Evolutionary conservation across 805 yeast species (phyloP).

Genomic region (Zygosaccharomyces gambellarensis): DNA sequence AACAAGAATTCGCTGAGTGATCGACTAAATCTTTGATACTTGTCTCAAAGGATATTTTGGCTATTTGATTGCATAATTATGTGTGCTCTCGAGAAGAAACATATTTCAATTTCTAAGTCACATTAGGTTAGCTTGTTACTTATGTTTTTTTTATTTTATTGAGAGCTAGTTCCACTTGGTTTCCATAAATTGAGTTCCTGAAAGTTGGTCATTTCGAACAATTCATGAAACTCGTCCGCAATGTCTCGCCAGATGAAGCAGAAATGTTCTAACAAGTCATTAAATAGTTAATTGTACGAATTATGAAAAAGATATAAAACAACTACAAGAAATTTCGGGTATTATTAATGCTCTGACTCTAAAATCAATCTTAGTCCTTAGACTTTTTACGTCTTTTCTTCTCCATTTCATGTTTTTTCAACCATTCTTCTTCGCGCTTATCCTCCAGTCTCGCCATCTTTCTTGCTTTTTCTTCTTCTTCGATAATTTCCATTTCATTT

Average conservation of each 20-base stretch:
- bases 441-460: slow-evolving; percentile 74
- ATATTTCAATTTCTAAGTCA: no score
- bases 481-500: slow-evolving; percentile 80
- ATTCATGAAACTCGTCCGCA: neutral
- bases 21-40: neutral
- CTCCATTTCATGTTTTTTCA: slow-evolving; percentile 44
- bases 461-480: slow-evolving; percentile 71
- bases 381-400: slow-evolving; percentile 37
- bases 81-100: no score
- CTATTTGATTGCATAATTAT: neutral
- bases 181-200: neutral
- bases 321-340: neutral
- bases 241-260: neutral
- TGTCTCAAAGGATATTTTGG: neutral
- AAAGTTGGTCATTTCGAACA: neutral
- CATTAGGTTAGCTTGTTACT: neutral
- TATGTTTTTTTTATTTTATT: neutral
- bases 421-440: slow-evolving; percentile 57
- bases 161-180: no score
- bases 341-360: neutral
- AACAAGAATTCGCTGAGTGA: slow-evolving; percentile 38
- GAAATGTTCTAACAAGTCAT: neutral
- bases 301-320: neutral
- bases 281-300: neutral
- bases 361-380: slow-evolving; percentile 2